These are phyloP conservation scores for Boletellus emodensis DNA, from an alignment of 768 basidiomycete species.

Conservation along the genomic window DNA sequence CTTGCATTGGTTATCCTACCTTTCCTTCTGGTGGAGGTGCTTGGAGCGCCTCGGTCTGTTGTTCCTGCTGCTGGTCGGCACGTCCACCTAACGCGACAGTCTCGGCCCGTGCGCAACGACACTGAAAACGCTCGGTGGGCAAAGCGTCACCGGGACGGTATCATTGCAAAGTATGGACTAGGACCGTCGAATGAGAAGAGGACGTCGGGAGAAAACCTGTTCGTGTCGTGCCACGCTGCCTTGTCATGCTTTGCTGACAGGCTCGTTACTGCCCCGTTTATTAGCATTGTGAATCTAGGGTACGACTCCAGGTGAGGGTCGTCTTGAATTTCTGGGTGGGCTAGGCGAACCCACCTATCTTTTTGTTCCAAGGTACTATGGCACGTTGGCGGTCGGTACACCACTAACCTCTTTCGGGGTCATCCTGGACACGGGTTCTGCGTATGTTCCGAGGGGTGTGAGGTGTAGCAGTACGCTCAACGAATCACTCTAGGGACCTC, in stretches of 20 bases:
- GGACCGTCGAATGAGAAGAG: conserved; percentile 31
- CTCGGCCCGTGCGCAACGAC: conserved; percentile 11
- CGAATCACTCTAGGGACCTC: conserved; percentile 39
- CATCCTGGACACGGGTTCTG: conserved; percentile 50
- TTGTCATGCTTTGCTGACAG: conserved; percentile 1
- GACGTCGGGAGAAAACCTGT: conserved; percentile 48
- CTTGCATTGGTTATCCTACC: conserved; percentile 12
- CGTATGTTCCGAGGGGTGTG: conserved; percentile 17
- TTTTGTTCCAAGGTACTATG: conserved; percentile 28
- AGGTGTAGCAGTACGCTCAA: background rate
- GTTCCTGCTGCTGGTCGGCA: conserved; percentile 17
- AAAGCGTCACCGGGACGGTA: conserved; percentile 38
- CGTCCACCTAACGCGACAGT: conserved; percentile 17
- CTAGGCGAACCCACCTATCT: background rate
- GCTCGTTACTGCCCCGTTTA: no score
- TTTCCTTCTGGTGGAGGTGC: conserved; percentile 6
- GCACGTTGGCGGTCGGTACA: conserved; percentile 39
- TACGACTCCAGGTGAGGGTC: conserved; percentile 52
- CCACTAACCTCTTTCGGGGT: conserved; percentile 44
- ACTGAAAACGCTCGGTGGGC: conserved; percentile 36
- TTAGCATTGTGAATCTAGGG: conserved; percentile 60
- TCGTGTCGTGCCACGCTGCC: background rate
- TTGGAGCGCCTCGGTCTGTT: conserved; percentile 9
- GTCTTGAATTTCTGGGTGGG: no score
- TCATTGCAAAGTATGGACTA: conserved; percentile 47